These are phyloP conservation scores for Lipomyces chichibuensis DNA, from an alignment of 805 yeast species.

Conservation along the genomic window DNA sequence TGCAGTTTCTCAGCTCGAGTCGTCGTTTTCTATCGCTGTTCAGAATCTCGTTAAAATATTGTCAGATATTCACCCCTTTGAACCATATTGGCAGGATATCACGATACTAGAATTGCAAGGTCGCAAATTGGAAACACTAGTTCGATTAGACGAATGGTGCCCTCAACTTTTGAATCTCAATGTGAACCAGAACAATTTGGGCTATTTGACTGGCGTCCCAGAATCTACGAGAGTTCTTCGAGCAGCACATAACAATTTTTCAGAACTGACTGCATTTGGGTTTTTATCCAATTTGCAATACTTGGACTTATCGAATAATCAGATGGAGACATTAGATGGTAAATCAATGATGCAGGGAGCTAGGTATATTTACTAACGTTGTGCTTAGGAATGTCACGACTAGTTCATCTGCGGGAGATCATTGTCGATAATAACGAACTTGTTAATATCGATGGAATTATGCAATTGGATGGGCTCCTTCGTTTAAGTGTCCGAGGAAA, in stretches of 20 bases:
- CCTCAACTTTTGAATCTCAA: conserved; percentile 49
- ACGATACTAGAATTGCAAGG: conserved; percentile 45
- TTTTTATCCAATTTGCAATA: conserved; percentile 50
- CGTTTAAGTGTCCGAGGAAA: conserved; percentile 39
- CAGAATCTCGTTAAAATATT: conserved; percentile 50
- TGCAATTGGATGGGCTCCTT: conserved; percentile 44
- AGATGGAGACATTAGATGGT: conserved; percentile 45
- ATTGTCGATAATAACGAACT: conserved; percentile 50
- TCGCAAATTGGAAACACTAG: conserved; percentile 47
- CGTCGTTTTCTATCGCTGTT: conserved; percentile 51
- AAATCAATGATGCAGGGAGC: background rate
- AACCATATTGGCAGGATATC: conserved; percentile 50
- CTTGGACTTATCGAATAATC: conserved; percentile 49
- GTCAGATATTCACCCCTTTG: conserved; percentile 46
- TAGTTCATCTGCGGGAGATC: conserved; percentile 51
- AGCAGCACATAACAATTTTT: conserved; percentile 47
- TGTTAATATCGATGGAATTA: conserved; percentile 46
- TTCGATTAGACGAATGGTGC: conserved; percentile 49
- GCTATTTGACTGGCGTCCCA: conserved; percentile 54
- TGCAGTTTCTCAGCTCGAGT: conserved; percentile 43
- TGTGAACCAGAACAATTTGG: conserved; percentile 49
- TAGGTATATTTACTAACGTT: background rate
- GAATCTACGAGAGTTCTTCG: conserved; percentile 45
- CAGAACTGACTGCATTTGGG: conserved; percentile 51
- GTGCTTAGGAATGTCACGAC: conserved; percentile 38